phyloP scores from a whole-genome alignment of 2,329 filamentous ascomycete species.

The Arthrobotrys sinensis region DNA sequence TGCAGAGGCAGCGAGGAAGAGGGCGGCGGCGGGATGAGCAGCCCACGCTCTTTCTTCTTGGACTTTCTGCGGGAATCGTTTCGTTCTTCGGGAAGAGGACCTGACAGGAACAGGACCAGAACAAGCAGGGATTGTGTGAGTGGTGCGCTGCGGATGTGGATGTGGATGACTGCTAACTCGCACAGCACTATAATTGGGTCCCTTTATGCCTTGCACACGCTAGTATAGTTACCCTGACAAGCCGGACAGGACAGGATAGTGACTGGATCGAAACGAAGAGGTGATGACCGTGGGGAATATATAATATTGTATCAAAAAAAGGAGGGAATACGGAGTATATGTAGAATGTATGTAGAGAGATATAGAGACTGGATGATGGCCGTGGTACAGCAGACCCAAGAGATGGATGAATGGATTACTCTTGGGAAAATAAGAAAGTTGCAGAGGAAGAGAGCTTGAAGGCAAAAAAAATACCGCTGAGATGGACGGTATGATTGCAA shows the following conservation, averaged over 20 bases:
- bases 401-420: slow-evolving; percentile 1
- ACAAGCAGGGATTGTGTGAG: slow-evolving; percentile 34
- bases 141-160: slow-evolving; percentile 7
- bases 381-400: background rate
- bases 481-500: slow-evolving; percentile 31
- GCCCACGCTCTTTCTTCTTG: slow-evolving; percentile 27
- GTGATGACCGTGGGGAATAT: slow-evolving; percentile 8
- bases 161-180: slow-evolving; percentile 49
- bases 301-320: background rate
- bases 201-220: slow-evolving; percentile 37
- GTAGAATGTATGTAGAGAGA: background rate
- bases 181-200: slow-evolving; percentile 57
- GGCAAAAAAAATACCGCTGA: slow-evolving; percentile 39
- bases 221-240: slow-evolving; percentile 25
- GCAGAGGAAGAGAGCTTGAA: slow-evolving; percentile 3
- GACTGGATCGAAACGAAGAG: slow-evolving; percentile 3
- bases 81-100: slow-evolving; percentile 28
- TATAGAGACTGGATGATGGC: background rate
- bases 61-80: slow-evolving; percentile 19
- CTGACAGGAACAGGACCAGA: slow-evolving; percentile 56
- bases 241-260: slow-evolving; percentile 2
- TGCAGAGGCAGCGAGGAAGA: background rate
- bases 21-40: slow-evolving; percentile 42
- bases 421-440: slow-evolving; percentile 15
- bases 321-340: background rate